Percentiles rank a stretch among this genome's conserved stretches.
phyloP scores from a whole-genome alignment of 306 rosid species.

The Cajanus cajan region DNA sequence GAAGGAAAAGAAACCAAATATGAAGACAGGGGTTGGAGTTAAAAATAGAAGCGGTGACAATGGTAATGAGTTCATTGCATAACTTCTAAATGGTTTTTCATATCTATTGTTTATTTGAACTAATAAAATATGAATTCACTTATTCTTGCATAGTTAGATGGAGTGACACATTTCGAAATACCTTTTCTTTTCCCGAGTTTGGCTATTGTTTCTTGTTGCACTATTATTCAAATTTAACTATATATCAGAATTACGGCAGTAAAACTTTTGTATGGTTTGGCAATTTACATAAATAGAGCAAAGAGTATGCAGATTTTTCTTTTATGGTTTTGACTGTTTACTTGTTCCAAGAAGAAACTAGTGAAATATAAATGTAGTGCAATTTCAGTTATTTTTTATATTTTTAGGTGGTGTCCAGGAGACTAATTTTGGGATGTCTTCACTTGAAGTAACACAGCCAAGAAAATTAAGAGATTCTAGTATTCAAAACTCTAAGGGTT shows the following conservation, averaged over 20 bases:
- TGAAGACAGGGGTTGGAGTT: conserved; percentile 27
- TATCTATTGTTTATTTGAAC: conserved; percentile 10
- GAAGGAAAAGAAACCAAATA: conserved; percentile 28
- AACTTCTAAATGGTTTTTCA: conserved; percentile 13
- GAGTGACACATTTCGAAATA: conserved; percentile 1
- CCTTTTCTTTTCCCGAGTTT: background rate
- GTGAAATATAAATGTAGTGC: conserved; percentile 23
- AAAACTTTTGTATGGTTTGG: background rate
- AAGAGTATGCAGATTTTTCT: background rate
- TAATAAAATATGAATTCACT: background rate
- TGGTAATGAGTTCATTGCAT: conserved; percentile 51
- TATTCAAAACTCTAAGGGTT: conserved; percentile 27
- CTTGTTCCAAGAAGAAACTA: conserved; percentile 13
- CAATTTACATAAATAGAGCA: background rate
- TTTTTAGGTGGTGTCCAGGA: conserved; percentile 58
- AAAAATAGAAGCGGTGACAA: conserved; percentile 13
- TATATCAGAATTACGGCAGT: background rate
- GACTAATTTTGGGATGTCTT: conserved; percentile 38
- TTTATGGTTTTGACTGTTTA: background rate
- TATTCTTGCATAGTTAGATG: background rate
- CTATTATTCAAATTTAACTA: background rate
- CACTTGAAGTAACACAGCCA: conserved; percentile 41
- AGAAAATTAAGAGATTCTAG: conserved; percentile 35
- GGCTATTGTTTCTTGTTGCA: background rate
- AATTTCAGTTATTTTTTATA: conserved; percentile 34